Evolutionary conservation across 2,329 filamentous ascomycete genomes (phyloP).

Genomic region (Talaromyces sp.): DNA sequence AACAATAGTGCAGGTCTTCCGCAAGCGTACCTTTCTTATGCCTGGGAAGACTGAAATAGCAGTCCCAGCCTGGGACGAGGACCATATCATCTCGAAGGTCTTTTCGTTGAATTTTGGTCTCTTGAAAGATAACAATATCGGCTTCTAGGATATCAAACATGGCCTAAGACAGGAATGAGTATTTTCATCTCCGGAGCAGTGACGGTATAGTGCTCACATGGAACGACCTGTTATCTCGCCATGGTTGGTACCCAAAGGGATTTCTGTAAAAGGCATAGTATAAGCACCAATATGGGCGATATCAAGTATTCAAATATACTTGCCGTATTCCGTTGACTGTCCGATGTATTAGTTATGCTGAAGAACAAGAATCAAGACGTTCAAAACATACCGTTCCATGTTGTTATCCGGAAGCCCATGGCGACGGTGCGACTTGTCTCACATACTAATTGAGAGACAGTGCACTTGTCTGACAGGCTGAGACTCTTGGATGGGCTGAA

Average conservation of each 20-base stretch:
- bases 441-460: not conserved
- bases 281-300: not conserved
- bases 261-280: constrained; percentile 50
- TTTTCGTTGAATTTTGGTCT: constrained; percentile 92
- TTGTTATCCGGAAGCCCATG: constrained; percentile 76
- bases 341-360: constrained; percentile 8
- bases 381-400: constrained; percentile 68
- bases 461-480: not conserved
- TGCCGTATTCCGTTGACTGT: constrained; percentile 75
- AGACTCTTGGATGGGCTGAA: too few species aligned
- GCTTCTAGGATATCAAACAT: constrained; percentile 94
- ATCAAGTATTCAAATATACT: constrained; percentile 6
- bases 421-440: constrained; percentile 22
- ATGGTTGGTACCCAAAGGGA: constrained; percentile 79
- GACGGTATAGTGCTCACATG: constrained; percentile 45
- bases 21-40: constrained; percentile 72
- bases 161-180: constrained; percentile 45
- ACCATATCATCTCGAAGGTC: constrained; percentile 95
- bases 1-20: not conserved
- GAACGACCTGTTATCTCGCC: constrained; percentile 66
- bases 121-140: constrained; percentile 92
- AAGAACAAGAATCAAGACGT: not conserved
- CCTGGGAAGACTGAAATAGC: constrained; percentile 87
- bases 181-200: not conserved
- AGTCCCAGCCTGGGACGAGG: constrained; percentile 88